Evolutionary conservation across 768 basidiomycete species (phyloP).

Genomic region (Megacollybia marginata): DNA sequence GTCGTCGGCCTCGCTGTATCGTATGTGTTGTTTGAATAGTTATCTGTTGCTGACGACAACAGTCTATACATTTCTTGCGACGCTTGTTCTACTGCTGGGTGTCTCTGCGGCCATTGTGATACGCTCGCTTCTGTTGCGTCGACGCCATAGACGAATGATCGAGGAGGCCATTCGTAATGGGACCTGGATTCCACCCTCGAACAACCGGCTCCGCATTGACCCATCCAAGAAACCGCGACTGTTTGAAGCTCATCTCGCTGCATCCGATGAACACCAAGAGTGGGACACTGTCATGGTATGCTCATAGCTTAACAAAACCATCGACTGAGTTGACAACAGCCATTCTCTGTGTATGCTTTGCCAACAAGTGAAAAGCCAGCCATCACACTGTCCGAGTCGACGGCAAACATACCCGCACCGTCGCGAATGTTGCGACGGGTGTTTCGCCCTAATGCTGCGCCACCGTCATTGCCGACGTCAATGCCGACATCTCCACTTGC

Average conservation of each 20-base stretch:
- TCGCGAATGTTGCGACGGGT: too few species aligned
- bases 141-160: conserved; percentile 50
- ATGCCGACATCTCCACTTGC: not conserved
- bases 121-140: conserved; percentile 56
- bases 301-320: not conserved
- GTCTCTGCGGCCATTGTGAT: conserved; percentile 63
- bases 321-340: not conserved
- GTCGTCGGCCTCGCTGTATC: too few species aligned
- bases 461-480: too few species aligned
- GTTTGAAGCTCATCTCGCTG: conserved; percentile 36
- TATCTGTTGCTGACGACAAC: too few species aligned
- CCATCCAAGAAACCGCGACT: conserved; percentile 38
- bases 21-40: too few species aligned
- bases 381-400: not conserved
- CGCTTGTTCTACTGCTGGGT: conserved; percentile 57
- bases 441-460: too few species aligned
- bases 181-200: conserved; percentile 38
- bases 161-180: conserved; percentile 62
- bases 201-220: conserved; percentile 25
- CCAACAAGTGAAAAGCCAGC: not conserved
- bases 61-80: conserved; percentile 36
- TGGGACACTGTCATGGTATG: conserved; percentile 23
- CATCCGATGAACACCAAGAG: conserved; percentile 11
- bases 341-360: not conserved
- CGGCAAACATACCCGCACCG: not conserved